A percentile compares a stretch with the other conserved stretches of the same genome.
Evolutionary conservation across 2,329 filamentous ascomycete species (phyloP).

Genomic region (Fusarium chlamydosporum): DNA sequence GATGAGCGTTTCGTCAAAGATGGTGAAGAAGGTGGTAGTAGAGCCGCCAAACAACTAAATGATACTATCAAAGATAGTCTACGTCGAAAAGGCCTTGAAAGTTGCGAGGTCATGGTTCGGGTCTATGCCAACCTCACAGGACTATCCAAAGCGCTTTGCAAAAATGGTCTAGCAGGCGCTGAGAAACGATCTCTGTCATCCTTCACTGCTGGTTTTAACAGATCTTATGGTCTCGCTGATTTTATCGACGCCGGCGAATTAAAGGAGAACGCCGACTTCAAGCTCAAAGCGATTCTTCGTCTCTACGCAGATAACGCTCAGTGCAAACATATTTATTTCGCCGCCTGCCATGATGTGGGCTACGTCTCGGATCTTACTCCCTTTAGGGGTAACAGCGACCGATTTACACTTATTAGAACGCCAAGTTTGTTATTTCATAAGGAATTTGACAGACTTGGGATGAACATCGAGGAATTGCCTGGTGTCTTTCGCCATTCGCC

Average conservation of each 20-base stretch:
- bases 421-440: constrained; percentile 63
- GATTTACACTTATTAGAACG: constrained; percentile 68
- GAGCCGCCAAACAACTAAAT: constrained; percentile 67
- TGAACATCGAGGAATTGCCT: constrained; percentile 66
- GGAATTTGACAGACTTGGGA: constrained; percentile 66
- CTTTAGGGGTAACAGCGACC: constrained; percentile 63
- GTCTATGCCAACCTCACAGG: constrained; percentile 69
- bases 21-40: constrained; percentile 67
- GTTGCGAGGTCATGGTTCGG: constrained; percentile 68
- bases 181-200: constrained; percentile 69
- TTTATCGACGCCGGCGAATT: constrained; percentile 73
- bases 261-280: constrained; percentile 72
- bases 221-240: constrained; percentile 70
- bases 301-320: constrained; percentile 70
- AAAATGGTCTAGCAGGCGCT: constrained; percentile 62
- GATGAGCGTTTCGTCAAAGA: constrained; percentile 63
- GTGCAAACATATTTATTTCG: constrained; percentile 75
- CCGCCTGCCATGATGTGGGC: constrained; percentile 69
- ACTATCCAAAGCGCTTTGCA: constrained; percentile 64
- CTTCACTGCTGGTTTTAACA: constrained; percentile 70
- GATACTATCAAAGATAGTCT: constrained; percentile 65
- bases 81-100: constrained; percentile 62
- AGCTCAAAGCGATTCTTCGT: constrained; percentile 65
- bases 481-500: constrained; percentile 65
- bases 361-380: constrained; percentile 69